Evolutionary conservation across 305 asterid species (phyloP).

Genomic region (Ilex paraguariensis): DNA sequence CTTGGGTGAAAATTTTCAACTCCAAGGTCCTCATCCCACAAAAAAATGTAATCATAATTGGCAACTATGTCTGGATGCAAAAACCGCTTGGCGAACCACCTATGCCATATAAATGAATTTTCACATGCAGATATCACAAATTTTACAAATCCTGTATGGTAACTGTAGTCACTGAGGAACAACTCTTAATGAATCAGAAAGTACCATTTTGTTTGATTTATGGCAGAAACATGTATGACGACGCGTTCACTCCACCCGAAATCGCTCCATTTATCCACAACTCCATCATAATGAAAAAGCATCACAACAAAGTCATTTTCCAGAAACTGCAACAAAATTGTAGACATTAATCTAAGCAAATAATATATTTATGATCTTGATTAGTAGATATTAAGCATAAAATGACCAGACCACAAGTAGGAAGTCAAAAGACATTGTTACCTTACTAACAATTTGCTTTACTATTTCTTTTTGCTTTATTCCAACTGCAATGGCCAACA

Average conservation of each 20-base stretch:
- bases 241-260: constrained; percentile 62
- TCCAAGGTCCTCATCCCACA: constrained; percentile 95
- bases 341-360: background rate
- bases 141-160: too few relatives aligned
- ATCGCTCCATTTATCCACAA: constrained; percentile 73
- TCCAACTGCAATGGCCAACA: constrained; percentile 86
- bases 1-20: constrained; percentile 74
- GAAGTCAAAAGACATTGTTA: constrained; percentile 16
- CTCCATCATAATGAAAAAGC: constrained; percentile 92
- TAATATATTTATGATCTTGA: background rate
- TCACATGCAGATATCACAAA: too few relatives aligned
- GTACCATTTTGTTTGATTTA: constrained; percentile 86
- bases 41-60: constrained; percentile 73
- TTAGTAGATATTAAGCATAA: background rate
- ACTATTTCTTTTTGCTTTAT: constrained; percentile 65
- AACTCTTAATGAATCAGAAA: too few relatives aligned
- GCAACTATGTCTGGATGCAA: constrained; percentile 91
- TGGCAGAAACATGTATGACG: constrained; percentile 66
- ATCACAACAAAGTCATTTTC: constrained; percentile 61
- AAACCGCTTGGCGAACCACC: constrained; percentile 98
- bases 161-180: too few relatives aligned
- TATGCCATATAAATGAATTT: constrained; percentile 16
- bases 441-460: constrained; percentile 64
- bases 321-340: constrained; percentile 53
- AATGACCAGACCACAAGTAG: constrained; percentile 8